Evolutionary conservation across 352 stramenopile species (phyloP).

Genomic region (Thraustochytrium sp.): DNA sequence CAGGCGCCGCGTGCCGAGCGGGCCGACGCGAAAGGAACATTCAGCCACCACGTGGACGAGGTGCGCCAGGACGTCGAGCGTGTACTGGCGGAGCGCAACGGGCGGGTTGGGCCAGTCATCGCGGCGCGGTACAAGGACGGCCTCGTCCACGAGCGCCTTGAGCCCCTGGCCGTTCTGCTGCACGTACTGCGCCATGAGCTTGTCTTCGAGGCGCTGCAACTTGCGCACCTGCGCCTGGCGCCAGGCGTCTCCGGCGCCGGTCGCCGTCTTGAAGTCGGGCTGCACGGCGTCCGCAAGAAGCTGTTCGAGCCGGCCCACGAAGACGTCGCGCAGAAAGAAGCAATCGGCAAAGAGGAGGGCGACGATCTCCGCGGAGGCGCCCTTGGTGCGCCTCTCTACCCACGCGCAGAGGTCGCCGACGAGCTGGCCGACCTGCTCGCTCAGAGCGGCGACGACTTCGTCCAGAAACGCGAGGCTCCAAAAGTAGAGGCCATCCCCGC

Average conservation of each 20-base stretch:
- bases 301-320: neutral
- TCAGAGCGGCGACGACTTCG: neutral
- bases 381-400: neutral
- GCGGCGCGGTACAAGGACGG: neutral
- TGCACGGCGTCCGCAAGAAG: slow-evolving; percentile 5
- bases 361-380: neutral
- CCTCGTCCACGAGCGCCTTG: slow-evolving; percentile 22
- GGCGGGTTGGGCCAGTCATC: slow-evolving; percentile 25
- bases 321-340: neutral
- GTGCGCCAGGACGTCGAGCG: slow-evolving; percentile 7
- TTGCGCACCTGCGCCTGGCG: neutral
- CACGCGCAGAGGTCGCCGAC: neutral
- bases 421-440: neutral
- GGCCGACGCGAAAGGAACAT: neutral
- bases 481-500: neutral
- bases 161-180: slow-evolving; percentile 14
- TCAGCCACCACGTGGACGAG: slow-evolving; percentile 23
- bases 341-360: slow-evolving; percentile 38
- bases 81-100: slow-evolving; percentile 6
- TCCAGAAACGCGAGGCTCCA: slow-evolving; percentile 27
- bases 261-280: neutral
- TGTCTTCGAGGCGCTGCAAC: slow-evolving; percentile 21
- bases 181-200: slow-evolving; percentile 42
- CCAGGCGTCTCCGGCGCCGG: neutral
- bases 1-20: neutral